Evolutionary conservation across 225 moss, liverwort and hornwort species (phyloP).

Genomic region (Pleurozium schreberi): DNA sequence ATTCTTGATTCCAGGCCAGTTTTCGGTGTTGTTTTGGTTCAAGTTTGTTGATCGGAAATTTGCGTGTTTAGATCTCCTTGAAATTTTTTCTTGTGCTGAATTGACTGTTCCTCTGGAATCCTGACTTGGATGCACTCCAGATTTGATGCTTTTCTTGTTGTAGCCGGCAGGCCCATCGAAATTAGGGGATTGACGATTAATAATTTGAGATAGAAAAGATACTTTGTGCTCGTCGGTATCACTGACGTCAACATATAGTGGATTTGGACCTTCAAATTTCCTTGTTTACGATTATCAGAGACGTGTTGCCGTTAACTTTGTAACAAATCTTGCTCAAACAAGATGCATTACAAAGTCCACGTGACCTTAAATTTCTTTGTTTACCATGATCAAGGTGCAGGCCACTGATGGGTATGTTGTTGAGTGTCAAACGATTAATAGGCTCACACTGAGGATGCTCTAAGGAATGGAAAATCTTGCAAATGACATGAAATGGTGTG

Average conservation of each 20-base stretch:
- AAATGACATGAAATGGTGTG: not conserved
- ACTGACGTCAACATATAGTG: not conserved
- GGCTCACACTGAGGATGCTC: not conserved
- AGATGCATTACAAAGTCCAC: not conserved
- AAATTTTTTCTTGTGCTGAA: not conserved
- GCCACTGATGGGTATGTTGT: not conserved
- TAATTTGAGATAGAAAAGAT: not conserved
- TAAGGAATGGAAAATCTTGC: not conserved
- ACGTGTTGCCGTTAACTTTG: not conserved
- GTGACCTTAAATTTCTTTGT: not conserved
- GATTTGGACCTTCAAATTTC: not conserved
- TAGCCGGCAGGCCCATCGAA: not conserved
- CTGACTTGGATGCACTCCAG: too few species aligned
- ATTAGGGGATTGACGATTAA: not conserved
- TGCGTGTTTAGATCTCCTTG: not conserved
- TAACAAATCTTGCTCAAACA: not conserved
- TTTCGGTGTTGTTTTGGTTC: not conserved
- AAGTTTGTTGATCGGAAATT: too few species aligned
- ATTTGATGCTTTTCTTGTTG: not conserved
- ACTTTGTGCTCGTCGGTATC: not conserved
- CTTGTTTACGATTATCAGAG: not conserved
- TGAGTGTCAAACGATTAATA: not conserved
- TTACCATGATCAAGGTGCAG: not conserved
- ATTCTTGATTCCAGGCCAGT: not conserved
- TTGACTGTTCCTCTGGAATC: not conserved